Conservation (phyloP, 1,139 yeast genomes). For the Yamadazyma atlantica region DNA sequence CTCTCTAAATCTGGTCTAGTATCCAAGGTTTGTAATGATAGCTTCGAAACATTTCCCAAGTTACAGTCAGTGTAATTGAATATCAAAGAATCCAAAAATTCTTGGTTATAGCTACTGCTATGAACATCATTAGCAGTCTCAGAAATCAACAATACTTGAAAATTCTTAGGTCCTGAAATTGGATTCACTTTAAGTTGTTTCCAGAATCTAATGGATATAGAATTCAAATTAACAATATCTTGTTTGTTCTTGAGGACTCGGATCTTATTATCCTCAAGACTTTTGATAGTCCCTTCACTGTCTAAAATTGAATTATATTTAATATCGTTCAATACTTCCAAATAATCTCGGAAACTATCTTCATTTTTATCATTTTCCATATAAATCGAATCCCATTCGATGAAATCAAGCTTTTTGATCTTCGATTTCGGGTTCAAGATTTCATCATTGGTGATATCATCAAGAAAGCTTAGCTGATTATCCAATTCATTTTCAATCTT, state of each 20-base stretch:
- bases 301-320: slow-evolving; percentile 11
- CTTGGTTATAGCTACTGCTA: slow-evolving; percentile 20
- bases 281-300: slow-evolving; percentile 9
- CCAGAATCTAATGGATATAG: slow-evolving; percentile 50
- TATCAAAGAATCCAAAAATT: slow-evolving; percentile 40
- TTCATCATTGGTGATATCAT: slow-evolving; percentile 36
- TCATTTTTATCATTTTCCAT: slow-evolving; percentile 16
- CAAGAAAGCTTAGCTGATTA: slow-evolving; percentile 38
- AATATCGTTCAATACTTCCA: slow-evolving; percentile 19
- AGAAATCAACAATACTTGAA: slow-evolving; percentile 51
- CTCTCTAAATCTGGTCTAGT: slow-evolving; percentile 33
- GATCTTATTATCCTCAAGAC: slow-evolving; percentile 11
- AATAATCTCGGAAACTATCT: slow-evolving; percentile 24
- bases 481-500: slow-evolving; percentile 23
- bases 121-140: slow-evolving; percentile 21
- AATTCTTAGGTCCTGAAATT: slow-evolving; percentile 44
- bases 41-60: slow-evolving; percentile 44
- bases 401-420: slow-evolving; percentile 23
- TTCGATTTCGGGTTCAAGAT: slow-evolving; percentile 30
- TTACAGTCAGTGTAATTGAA: slow-evolving; percentile 48
- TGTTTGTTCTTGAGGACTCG: slow-evolving; percentile 28
- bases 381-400: slow-evolving; percentile 40
- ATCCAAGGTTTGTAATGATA: slow-evolving; percentile 31
- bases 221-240: slow-evolving; percentile 35
- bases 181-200: slow-evolving; percentile 58